Percentiles rank a stretch among this genome's conserved stretches.
Evolutionary conservation across 306 rosid species (phyloP).

Genomic region (Quillaja saponaria): DNA sequence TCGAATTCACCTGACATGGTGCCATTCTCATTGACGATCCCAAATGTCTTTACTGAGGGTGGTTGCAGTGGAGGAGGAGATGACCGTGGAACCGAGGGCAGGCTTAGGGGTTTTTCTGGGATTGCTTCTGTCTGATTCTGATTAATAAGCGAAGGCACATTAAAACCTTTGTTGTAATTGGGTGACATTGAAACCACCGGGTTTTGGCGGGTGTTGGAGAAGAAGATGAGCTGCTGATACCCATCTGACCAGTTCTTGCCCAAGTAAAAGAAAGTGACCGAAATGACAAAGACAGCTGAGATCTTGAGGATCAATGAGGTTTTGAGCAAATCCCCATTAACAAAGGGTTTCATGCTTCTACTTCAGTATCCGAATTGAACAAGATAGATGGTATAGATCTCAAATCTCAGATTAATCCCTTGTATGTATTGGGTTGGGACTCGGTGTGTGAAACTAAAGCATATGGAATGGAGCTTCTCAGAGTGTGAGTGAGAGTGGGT

Average conservation of each 20-base stretch:
- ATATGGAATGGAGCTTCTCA: too few relatives aligned
- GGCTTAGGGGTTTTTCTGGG: conserved; percentile 27
- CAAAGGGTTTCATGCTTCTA: conserved; percentile 39
- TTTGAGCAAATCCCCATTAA: conserved; percentile 44
- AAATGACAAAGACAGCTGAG: conserved; percentile 45
- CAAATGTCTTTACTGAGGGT: conserved; percentile 46
- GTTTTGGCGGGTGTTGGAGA: conserved; percentile 33
- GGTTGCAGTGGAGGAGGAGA: conserved; percentile 34
- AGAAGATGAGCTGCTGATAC: conserved; percentile 72
- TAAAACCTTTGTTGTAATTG: conserved; percentile 45
- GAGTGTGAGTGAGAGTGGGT: background rate
- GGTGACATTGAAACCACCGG: conserved; percentile 62
- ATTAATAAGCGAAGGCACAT: conserved; percentile 47
- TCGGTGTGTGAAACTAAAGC: background rate
- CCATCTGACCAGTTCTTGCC: conserved; percentile 80
- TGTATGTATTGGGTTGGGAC: background rate
- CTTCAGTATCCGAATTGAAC: conserved; percentile 20
- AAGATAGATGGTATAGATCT: background rate
- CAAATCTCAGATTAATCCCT: conserved; percentile 5
- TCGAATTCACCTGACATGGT: conserved; percentile 83
- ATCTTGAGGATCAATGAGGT: conserved; percentile 41
- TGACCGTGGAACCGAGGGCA: conserved; percentile 5
- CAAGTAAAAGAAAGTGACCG: conserved; percentile 63
- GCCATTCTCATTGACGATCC: conserved; percentile 79
- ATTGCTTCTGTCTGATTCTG: conserved; percentile 26